Evolutionary conservation across 2,329 filamentous ascomycete species (phyloP).

Genomic region (Cordyceps militaris): DNA sequence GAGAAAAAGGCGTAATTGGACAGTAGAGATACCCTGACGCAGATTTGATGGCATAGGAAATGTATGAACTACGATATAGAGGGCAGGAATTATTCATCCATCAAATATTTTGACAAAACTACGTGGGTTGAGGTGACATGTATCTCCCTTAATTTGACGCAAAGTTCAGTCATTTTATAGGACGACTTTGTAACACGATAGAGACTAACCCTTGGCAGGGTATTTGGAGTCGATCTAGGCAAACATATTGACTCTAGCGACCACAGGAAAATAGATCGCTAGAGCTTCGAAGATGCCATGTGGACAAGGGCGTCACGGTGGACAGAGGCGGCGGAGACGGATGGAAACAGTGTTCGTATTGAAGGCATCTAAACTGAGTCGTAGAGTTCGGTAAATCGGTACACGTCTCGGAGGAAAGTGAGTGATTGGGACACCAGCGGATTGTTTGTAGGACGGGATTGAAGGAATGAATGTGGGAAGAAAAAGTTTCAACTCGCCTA

Average conservation of each 20-base stretch:
- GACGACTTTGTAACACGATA: slow-evolving; percentile 89
- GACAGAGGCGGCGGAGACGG: not conserved
- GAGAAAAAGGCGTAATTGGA: slow-evolving; percentile 24
- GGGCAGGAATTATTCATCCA: no score
- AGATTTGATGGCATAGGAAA: not conserved
- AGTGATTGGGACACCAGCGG: not conserved
- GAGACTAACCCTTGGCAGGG: slow-evolving; percentile 85
- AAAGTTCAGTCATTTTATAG: slow-evolving; percentile 65
- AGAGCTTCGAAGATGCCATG: slow-evolving; percentile 94
- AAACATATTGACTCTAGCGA: slow-evolving; percentile 78
- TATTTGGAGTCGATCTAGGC: slow-evolving; percentile 70
- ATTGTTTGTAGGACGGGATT: not conserved
- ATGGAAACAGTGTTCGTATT: not conserved
- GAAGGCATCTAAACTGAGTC: not conserved
- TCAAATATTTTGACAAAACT: not conserved
- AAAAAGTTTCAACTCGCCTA: not conserved
- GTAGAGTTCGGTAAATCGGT: not conserved
- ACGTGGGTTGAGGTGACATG: slow-evolving; percentile 29
- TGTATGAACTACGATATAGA: not conserved
- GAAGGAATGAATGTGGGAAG: not conserved
- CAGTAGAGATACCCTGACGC: not conserved
- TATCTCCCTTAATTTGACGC: slow-evolving; percentile 80
- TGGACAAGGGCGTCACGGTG: not conserved
- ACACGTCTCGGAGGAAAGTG: not conserved
- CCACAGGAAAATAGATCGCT: slow-evolving; percentile 57